These are phyloP conservation scores for Cyclostephanos invisitatus DNA, from an alignment of 108 stramenopile genomes.

Conservation along the genomic window DNA sequence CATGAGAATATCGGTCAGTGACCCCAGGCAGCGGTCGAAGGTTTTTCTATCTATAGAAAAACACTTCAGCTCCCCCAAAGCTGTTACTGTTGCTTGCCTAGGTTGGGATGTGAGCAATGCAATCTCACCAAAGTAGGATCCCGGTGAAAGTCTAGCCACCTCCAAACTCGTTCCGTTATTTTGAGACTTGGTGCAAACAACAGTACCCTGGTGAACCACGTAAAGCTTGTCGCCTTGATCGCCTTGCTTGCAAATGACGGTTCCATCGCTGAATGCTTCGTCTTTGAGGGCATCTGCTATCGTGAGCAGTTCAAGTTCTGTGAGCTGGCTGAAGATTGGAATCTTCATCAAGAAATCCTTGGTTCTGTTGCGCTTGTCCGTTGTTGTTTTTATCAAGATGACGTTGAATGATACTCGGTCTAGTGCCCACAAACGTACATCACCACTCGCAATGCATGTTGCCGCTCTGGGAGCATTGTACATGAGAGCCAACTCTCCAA, in stretches of 20 bases:
- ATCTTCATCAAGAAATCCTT: conserved; percentile 20
- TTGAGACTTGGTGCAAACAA: conserved; percentile 45
- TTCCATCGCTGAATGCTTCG: conserved; percentile 43
- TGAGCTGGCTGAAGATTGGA: conserved; percentile 31
- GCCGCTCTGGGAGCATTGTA: conserved; percentile 92
- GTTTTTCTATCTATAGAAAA: conserved; percentile 69
- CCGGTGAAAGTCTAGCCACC: conserved; percentile 46
- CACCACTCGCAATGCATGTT: conserved; percentile 63
- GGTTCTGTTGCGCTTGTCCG: conserved; percentile 9
- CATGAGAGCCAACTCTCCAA: conserved; percentile 91
- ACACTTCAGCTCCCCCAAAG: conserved; percentile 52
- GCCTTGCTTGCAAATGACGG: conserved; percentile 55
- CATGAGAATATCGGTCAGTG: conserved; percentile 68
- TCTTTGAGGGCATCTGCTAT: conserved; percentile 52
- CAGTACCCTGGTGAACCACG: conserved; percentile 59
- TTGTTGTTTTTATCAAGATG: conserved; percentile 42
- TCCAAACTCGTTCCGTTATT: conserved; percentile 28
- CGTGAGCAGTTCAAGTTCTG: conserved; percentile 35
- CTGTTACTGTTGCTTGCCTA: conserved; percentile 73
- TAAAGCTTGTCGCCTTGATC: conserved; percentile 62
- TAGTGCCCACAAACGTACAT: conserved; percentile 40
- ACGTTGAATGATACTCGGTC: conserved; percentile 52
- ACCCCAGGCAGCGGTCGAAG: conserved; percentile 73
- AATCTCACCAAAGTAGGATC: conserved; percentile 75
- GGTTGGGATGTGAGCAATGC: conserved; percentile 64